A percentile compares a stretch with the other conserved stretches of the same genome.
Evolutionary conservation across 2,329 filamentous ascomycete species (phyloP).

Genomic region (Aspergillus sp.): DNA sequence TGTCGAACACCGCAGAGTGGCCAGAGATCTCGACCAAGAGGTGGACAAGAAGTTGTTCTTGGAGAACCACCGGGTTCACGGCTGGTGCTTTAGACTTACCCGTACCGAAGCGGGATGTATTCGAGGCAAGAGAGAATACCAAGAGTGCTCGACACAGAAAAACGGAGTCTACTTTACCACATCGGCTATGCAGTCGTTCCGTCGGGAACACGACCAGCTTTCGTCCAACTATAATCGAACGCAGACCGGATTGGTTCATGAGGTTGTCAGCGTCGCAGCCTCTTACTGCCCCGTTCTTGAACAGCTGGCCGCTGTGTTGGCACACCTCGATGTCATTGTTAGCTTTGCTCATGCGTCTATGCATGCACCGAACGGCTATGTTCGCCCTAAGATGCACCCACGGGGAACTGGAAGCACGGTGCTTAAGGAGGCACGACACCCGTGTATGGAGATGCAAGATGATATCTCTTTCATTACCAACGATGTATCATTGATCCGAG

Average conservation of each 20-base stretch:
- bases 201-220: conserved; percentile 88
- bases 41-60: conserved; percentile 98
- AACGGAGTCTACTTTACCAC: conserved; percentile 99
- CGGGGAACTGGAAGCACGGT: conserved; percentile 84
- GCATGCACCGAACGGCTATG: conserved; percentile 87
- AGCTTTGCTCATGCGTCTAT: conserved; percentile 90
- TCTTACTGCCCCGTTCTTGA: conserved; percentile 94
- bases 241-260: conserved; percentile 81
- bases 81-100: conserved; percentile 93
- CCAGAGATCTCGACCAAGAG: conserved; percentile 80
- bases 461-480: conserved; percentile 99
- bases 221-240: conserved; percentile 94
- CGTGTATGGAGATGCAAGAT: conserved; percentile 98
- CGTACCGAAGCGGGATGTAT: conserved; percentile 88
- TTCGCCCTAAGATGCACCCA: conserved; percentile 82
- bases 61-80: conserved; percentile 92
- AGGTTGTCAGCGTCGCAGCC: conserved; percentile 88
- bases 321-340: conserved; percentile 92
- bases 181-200: conserved; percentile 68
- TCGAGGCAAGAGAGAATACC: conserved; percentile 81
- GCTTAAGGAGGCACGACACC: conserved; percentile 89
- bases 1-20: conserved; percentile 70
- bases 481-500: conserved; percentile 76
- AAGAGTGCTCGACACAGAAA: conserved; percentile 97
- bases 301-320: conserved; percentile 78